Evolutionary conservation across 1,284 basidiomycete genomes (phyloP), one percentile per base, ranked within the genome.

Genomic region (Lentinus polychrous): DNA sequence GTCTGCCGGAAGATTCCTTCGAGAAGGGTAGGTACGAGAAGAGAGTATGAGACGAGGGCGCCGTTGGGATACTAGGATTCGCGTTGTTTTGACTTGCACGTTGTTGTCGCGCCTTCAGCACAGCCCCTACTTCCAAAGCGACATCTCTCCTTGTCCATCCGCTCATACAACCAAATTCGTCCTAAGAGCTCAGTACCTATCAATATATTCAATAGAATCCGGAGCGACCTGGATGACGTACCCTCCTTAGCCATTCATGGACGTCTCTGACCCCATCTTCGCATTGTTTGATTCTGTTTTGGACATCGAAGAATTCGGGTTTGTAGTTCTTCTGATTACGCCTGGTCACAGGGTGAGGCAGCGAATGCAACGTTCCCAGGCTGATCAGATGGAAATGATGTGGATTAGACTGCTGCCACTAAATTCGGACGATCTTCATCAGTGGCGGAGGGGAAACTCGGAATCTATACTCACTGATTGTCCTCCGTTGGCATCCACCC

Each of bases 311-410:
- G 64, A 83, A 90, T 14, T 75, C 72, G 1, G 87, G 86, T 63
- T 91, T 91, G 65, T 69, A 81, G 15, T 92, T 71, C 60, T 88
- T 91, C 63, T 97, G 94, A 1, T 75, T 74, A 2, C 71, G 76
- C 33, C 91, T 74, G 1, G 77, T 71, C 1, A 97, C 91, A 0
- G 95, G 95, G 1, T 81, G 81, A 0, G 95, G 95, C 1, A 99
- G 75, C 2, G 83, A 78, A 60, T 94, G 83, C 24, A 96, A 70
- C 0, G 86, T 83, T 0, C 89, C 87, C 15, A 91, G 70, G 1
- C 89, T 76, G 8, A 91, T 66, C 11, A 92, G 69, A 53, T 94
- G 84, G 60, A 98, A 94, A 12, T 83, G 79, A 62, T 97, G 88
- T 0, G 91, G 88, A 50, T 88, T 88, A 2, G 83, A 73, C 60